A percentile compares a stretch with the other conserved stretches of the same genome.
phyloP scores from a whole-genome alignment of 148 eudicot genomes.

The Talinum fruticosum region DNA sequence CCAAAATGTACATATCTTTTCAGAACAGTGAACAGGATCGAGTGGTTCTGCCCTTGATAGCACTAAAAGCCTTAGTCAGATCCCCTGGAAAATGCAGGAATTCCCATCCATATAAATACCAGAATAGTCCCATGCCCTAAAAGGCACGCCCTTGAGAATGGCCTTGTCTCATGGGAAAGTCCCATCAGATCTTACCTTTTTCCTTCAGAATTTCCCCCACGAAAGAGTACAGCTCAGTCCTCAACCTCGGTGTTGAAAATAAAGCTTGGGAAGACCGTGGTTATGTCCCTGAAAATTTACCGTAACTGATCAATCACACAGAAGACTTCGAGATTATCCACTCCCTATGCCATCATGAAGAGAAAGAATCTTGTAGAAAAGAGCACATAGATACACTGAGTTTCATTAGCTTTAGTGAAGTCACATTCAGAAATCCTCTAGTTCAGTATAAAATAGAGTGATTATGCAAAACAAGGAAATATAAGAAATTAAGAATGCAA shows the following conservation, averaged over 20 bases:
- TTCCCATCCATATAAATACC: not conserved
- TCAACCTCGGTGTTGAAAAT: constrained; percentile 73
- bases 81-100: not conserved
- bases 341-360: not conserved
- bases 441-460: not conserved
- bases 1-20: not conserved
- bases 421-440: not conserved
- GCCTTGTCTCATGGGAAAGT: not conserved
- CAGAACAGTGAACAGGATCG: not conserved
- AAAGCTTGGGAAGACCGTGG: constrained; percentile 76
- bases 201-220: not conserved
- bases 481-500: too few species aligned
- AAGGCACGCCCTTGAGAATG: not conserved
- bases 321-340: not conserved
- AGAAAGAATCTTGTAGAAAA: not conserved
- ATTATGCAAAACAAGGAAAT: too few species aligned
- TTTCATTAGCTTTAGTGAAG: not conserved
- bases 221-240: constrained; percentile 32
- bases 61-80: not conserved
- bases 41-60: not conserved
- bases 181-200: not conserved
- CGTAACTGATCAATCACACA: not conserved
- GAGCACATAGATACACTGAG: not conserved
- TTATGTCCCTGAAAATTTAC: constrained; percentile 56
- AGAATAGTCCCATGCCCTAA: not conserved